A percentile compares a stretch with the other conserved stretches of the same genome.
These are phyloP conservation scores for Cronartium quercuum DNA, from an alignment of 1,284 basidiomycete species.

Conservation along the genomic window DNA sequence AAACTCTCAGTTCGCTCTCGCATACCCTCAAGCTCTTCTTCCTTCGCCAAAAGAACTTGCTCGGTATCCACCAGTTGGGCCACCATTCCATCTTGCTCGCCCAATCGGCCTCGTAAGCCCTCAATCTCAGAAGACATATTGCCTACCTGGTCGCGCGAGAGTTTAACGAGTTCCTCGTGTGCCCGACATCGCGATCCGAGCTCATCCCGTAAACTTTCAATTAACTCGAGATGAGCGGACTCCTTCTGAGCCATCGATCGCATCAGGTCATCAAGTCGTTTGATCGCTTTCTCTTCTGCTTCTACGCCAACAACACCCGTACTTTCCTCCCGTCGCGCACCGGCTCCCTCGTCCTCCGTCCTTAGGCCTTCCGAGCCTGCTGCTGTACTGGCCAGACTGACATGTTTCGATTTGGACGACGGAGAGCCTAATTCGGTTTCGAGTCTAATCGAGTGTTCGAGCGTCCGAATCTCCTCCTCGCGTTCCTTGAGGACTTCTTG, in stretches of 20 bases:
- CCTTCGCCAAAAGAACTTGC: background rate
- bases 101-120: slow-evolving; percentile 6
- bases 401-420: slow-evolving; percentile 52
- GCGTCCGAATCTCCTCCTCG: slow-evolving; percentile 70
- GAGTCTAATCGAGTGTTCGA: slow-evolving; percentile 52
- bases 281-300: background rate
- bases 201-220: slow-evolving; percentile 64
- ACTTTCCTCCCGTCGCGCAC: background rate
- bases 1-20: background rate
- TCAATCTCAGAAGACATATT: slow-evolving; percentile 40
- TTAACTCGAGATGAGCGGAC: slow-evolving; percentile 68
- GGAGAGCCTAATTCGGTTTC: slow-evolving; percentile 38
- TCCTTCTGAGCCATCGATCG: slow-evolving; percentile 94
- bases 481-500: slow-evolving; percentile 77
- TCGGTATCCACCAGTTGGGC: background rate
- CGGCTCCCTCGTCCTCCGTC: background rate
- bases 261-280: slow-evolving; percentile 22
- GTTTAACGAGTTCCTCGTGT: slow-evolving; percentile 34
- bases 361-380: background rate
- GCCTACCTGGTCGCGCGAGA: slow-evolving; percentile 32
- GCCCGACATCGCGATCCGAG: slow-evolving; percentile 60
- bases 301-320: background rate
- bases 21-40: slow-evolving; percentile 22
- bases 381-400: no score
- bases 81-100: background rate